Percentiles rank a stretch among this genome's conserved stretches.
phyloP scores from a whole-genome alignment of 192 early-diverging fungal species.

The Linnemannia zychae region DNA sequence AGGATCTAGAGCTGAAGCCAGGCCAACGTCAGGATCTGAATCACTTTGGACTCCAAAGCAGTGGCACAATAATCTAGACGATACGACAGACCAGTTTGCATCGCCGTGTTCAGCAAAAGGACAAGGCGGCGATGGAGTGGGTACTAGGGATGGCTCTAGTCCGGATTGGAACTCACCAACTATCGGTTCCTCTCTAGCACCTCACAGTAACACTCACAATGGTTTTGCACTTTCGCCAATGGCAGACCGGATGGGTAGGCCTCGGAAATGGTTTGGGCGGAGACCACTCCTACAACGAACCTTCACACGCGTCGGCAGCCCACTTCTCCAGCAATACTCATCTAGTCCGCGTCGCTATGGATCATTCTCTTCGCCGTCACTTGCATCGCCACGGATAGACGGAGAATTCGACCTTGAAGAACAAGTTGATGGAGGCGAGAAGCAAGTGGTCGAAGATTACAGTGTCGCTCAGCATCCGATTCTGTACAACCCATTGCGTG shows the following conservation, averaged over 20 bases:
- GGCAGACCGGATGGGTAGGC: not conserved
- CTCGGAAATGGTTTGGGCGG: conserved; percentile 4
- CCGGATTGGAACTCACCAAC: conserved; percentile 7
- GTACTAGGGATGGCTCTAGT: not conserved
- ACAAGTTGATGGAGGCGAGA: not conserved
- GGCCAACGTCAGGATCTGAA: not conserved
- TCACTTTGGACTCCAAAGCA: not conserved
- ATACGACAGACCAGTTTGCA: not conserved
- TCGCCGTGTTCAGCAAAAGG: not conserved
- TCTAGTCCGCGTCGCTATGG: conserved; percentile 13
- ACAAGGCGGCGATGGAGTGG: not conserved
- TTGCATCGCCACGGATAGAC: not conserved
- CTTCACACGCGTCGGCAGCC: conserved; percentile 18
- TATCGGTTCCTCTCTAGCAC: not conserved
- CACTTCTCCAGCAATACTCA: conserved; percentile 23
- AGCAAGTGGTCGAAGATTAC: not conserved
- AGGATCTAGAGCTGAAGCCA: not conserved
- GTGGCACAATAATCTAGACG: not conserved
- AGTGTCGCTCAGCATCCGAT: conserved; percentile 39
- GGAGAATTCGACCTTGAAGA: conserved; percentile 26
- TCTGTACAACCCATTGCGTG: conserved; percentile 47
- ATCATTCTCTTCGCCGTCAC: conserved; percentile 28
- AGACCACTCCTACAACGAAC: conserved; percentile 11
- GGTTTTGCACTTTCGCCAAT: not conserved
- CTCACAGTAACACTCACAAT: not conserved